Conservation (phyloP, 164 flowering plant genomes). For the Macadamia tetraphylla region DNA sequence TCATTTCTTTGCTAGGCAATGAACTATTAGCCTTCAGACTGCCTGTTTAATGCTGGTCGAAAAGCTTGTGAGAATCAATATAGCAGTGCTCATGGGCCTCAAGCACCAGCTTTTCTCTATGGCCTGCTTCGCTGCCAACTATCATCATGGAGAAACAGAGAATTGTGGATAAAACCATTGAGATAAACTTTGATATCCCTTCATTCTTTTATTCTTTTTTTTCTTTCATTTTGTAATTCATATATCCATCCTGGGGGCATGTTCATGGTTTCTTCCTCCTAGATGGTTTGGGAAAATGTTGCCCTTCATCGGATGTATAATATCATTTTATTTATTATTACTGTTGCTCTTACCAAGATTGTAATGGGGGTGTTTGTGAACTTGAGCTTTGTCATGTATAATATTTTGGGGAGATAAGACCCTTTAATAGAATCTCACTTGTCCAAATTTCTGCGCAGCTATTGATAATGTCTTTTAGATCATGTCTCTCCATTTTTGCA, state of each 20-base stretch:
- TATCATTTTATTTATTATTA: no score
- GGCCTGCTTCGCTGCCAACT: background rate
- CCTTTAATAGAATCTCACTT: background rate
- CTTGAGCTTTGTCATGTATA: background rate
- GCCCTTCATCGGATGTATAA: no score
- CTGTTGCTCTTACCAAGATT: background rate
- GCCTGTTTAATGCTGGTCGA: background rate
- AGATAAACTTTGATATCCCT: background rate
- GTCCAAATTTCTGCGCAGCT: background rate
- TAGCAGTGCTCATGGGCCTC: background rate
- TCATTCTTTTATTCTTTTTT: conserved; percentile 6
- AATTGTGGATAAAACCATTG: background rate
- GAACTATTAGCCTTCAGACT: background rate
- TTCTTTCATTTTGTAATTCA: background rate
- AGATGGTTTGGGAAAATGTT: background rate
- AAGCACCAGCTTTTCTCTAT: background rate
- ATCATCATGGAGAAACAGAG: background rate
- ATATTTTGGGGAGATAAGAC: background rate
- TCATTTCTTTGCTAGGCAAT: background rate
- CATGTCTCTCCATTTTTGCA: no score
- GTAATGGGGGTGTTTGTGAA: conserved; percentile 3
- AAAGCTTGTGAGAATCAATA: background rate
- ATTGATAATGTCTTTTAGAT: no score
- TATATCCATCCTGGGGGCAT: conserved; percentile 5
- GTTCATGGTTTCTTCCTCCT: background rate